Percentiles rank a stretch among this genome's conserved stretches.
Evolutionary conservation across 176 grass and related monocot genomes (phyloP).

Genomic region (Coix lacrymajobi): DNA sequence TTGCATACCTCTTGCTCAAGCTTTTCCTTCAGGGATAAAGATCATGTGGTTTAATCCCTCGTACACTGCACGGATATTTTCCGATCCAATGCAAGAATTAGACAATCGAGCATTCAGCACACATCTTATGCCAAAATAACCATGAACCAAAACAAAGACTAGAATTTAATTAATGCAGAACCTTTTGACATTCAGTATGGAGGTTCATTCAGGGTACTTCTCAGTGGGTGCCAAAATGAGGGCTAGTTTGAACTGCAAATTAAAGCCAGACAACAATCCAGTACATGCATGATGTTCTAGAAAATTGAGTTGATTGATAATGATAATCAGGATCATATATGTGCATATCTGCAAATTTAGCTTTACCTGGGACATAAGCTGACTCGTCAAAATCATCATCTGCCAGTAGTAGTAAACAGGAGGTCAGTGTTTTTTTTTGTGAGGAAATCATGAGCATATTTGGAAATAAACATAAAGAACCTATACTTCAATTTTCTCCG

Average conservation of each 20-base stretch:
- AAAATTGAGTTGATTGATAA: not conserved
- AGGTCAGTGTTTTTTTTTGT: not conserved
- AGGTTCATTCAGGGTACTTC: constrained; percentile 92
- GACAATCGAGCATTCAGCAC: not conserved
- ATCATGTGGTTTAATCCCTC: constrained; percentile 85
- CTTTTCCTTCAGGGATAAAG: constrained; percentile 73
- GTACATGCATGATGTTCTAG: not conserved
- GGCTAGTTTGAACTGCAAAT: constrained; percentile 90
- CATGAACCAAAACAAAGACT: not conserved
- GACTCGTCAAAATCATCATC: constrained; percentile 83
- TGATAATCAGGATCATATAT: not conserved
- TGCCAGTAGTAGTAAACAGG: constrained; percentile 19
- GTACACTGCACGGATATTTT: constrained; percentile 47
- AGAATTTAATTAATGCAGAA: constrained; percentile 20
- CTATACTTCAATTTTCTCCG: not conserved
- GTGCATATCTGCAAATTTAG: not conserved
- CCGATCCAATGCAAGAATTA: constrained; percentile 16
- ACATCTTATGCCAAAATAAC: constrained; percentile 17
- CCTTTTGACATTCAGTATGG: constrained; percentile 90
- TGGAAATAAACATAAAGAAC: not conserved
- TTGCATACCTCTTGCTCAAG: constrained; percentile 78
- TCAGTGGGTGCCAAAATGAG: constrained; percentile 92
- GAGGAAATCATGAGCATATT: not conserved
- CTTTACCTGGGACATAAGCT: constrained; percentile 71
- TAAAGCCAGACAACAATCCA: not conserved